A percentile compares a stretch with the other conserved stretches of the same genome.
These are phyloP conservation scores for Saturnispora zaruensis DNA, from an alignment of 805 yeast genomes.

Conservation along the genomic window DNA sequence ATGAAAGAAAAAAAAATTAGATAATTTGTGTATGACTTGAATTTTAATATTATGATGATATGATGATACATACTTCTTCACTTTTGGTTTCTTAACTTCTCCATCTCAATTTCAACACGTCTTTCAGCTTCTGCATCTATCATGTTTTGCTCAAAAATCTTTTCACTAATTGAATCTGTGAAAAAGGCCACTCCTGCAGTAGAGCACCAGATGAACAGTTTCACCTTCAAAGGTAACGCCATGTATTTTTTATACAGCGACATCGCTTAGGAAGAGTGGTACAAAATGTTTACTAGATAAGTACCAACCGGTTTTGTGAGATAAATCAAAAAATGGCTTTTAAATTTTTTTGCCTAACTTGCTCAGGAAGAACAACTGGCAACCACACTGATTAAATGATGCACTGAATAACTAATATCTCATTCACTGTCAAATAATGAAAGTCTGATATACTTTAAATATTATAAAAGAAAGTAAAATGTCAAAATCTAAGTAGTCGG, in stretches of 20 bases:
- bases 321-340: slow-evolving; percentile 2
- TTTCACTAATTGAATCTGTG: slow-evolving; percentile 25
- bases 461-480: background rate
- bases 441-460: background rate
- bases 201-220: slow-evolving; percentile 26
- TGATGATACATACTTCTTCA: background rate
- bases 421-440: background rate
- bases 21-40: background rate
- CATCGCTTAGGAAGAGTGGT: background rate
- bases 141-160: slow-evolving; percentile 25
- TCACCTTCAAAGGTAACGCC: slow-evolving; percentile 23
- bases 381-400: too few species aligned
- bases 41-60: background rate
- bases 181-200: slow-evolving; percentile 26
- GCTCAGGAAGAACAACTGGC: background rate
- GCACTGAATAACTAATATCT: too few species aligned
- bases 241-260: slow-evolving; percentile 16
- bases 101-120: slow-evolving; percentile 24
- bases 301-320: background rate
- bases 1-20: background rate
- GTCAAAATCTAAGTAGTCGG: background rate
- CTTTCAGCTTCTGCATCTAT: slow-evolving; percentile 27
- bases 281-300: background rate
- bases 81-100: background rate
- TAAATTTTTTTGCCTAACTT: background rate